A percentile compares a stretch with the other conserved stretches of the same genome.
Conservation (phyloP, 495 filamentous ascomycete species). For the Penicillium nucicola region DNA sequence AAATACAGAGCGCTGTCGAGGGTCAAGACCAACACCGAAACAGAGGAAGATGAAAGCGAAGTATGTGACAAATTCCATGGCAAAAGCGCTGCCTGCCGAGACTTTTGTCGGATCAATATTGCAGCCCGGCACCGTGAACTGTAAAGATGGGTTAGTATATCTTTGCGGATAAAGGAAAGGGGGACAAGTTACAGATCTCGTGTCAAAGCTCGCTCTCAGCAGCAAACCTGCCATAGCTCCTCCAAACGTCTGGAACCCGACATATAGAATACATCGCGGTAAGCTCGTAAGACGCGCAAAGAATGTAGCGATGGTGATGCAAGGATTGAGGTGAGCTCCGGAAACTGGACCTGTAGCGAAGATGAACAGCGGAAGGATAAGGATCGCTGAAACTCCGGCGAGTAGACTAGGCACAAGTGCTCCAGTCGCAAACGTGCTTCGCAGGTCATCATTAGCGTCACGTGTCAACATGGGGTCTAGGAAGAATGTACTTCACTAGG, state of each 20-base stretch:
- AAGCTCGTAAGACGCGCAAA: conserved; percentile 37
- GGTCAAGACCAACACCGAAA: conserved; percentile 48
- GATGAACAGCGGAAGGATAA: conserved; percentile 39
- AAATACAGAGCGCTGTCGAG: conserved; percentile 40
- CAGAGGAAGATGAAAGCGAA: conserved; percentile 24
- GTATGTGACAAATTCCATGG: conserved; percentile 30
- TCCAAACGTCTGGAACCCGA: conserved; percentile 32
- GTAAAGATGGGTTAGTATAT: neutral
- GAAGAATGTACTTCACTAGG: too few relatives aligned
- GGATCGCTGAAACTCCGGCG: neutral
- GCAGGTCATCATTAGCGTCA: too few relatives aligned
- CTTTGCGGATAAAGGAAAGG: too few relatives aligned
- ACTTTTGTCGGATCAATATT: neutral
- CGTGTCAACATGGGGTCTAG: too few relatives aligned
- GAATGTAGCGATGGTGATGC: conserved; percentile 42
- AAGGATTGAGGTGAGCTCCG: conserved; percentile 45
- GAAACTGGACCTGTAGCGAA: conserved; percentile 31
- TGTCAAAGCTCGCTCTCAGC: conserved; percentile 18
- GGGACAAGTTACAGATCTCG: too few relatives aligned
- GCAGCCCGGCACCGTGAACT: conserved; percentile 11
- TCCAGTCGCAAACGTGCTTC: neutral
- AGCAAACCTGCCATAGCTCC: conserved; percentile 30
- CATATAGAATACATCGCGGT: conserved; percentile 33
- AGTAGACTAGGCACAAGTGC: neutral
- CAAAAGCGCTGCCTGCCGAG: conserved; percentile 21